phyloP scores from a whole-genome alignment of 352 stramenopile genomes.

The Phytophthora europaea region DNA sequence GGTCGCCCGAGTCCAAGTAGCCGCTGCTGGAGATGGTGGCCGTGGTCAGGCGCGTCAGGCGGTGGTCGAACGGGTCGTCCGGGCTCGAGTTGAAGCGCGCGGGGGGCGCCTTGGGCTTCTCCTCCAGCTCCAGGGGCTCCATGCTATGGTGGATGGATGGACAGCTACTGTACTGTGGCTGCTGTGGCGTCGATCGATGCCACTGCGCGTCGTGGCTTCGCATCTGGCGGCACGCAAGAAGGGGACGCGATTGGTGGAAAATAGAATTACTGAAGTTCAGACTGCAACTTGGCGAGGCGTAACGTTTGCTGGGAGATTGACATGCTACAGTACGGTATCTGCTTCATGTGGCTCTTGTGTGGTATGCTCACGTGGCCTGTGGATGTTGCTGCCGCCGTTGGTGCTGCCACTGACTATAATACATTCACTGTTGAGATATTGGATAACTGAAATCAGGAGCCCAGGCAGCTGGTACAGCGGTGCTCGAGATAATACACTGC shows the following conservation, averaged over 20 bases:
- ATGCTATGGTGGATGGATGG: slow-evolving; percentile 4
- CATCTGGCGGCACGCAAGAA: background rate
- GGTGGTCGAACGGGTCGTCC: slow-evolving; percentile 25
- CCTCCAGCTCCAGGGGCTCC: slow-evolving; percentile 29
- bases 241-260: background rate
- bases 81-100: background rate
- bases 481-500: no score
- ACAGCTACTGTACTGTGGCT: background rate
- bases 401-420: no score
- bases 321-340: no score
- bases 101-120: slow-evolving; percentile 23
- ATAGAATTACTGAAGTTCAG: background rate
- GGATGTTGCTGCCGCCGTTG: no score
- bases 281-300: background rate
- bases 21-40: slow-evolving; percentile 38
- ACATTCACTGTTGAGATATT: no score
- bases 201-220: background rate
- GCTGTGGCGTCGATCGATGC: background rate
- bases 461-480: no score
- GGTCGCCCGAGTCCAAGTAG: slow-evolving; percentile 36
- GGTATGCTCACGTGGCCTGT: no score
- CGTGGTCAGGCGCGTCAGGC: slow-evolving; percentile 16
- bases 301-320: no score
- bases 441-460: no score
- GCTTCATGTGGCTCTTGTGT: no score